These are phyloP conservation scores for Geotrichum restrictum DNA, from an alignment of 1,139 yeast species.

Conservation along the genomic window DNA sequence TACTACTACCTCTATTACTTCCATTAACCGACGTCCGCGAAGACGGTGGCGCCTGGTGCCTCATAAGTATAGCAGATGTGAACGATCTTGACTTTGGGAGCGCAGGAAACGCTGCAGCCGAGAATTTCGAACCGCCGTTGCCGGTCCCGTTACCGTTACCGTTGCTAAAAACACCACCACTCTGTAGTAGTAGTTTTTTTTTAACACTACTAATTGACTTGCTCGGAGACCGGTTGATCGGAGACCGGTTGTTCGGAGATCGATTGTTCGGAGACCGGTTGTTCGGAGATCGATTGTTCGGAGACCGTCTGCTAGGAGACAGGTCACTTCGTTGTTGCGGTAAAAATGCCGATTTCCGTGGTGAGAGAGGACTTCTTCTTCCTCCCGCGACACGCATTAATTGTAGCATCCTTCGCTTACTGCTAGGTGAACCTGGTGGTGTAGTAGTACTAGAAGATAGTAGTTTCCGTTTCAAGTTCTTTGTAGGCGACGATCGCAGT, in stretches of 20 bases:
- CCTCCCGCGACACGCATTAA: background rate
- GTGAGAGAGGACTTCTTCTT: conserved; percentile 15
- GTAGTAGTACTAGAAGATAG: background rate
- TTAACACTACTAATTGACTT: background rate
- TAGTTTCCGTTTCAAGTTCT: background rate
- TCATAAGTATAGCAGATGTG: conserved; percentile 15
- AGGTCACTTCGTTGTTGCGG: background rate
- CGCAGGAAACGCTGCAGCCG: conserved; percentile 9
- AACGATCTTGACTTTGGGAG: conserved; percentile 19
- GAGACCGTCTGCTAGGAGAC: background rate
- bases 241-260: background rate
- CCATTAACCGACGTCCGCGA: no score
- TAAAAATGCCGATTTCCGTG: conserved; percentile 8
- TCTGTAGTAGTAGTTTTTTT: no score
- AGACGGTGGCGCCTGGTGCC: conserved; percentile 10
- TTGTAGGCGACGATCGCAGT: conserved; percentile 1
- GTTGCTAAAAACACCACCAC: no score
- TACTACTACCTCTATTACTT: no score
- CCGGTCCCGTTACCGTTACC: no score
- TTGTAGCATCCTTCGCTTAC: conserved; percentile 4
- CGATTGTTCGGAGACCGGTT: background rate
- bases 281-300: background rate
- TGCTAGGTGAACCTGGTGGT: conserved; percentile 13
- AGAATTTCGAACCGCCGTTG: background rate
- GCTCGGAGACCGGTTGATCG: background rate